A percentile compares a stretch with the other conserved stretches of the same genome.
Conservation (phyloP, 371 early-diverging fungal genomes). For the Apophysomyces ossiformis region DNA sequence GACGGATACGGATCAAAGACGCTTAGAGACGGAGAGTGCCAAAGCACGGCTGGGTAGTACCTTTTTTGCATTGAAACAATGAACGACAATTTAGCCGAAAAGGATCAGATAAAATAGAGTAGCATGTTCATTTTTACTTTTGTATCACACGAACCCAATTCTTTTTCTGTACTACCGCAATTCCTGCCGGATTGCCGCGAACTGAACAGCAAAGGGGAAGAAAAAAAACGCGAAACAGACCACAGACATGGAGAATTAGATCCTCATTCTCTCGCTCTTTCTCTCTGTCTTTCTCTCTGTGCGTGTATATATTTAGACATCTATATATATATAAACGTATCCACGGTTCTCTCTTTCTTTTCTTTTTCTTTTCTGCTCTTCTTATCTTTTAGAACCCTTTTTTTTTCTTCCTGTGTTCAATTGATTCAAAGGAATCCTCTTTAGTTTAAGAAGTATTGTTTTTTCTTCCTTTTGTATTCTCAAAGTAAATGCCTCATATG, state of each 20-base stretch:
- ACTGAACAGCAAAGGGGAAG: background rate
- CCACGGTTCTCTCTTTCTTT: no score
- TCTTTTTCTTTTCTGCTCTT: no score
- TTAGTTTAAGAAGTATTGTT: no score
- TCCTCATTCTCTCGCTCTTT: no score
- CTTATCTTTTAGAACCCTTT: no score
- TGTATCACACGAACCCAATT: background rate
- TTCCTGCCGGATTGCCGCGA: background rate
- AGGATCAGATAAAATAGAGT: slow-evolving; percentile 5
- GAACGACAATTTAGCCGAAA: background rate
- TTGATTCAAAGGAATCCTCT: no score
- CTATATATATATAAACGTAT: no score
- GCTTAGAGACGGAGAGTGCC: slow-evolving; percentile 15
- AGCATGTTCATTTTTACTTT: background rate
- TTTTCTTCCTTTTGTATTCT: no score
- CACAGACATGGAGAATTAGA: no score
- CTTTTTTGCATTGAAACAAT: slow-evolving; percentile 11
- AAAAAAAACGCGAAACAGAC: background rate
- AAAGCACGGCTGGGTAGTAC: slow-evolving; percentile 18
- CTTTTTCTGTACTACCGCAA: background rate
- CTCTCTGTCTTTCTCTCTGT: no score
- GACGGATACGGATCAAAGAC: slow-evolving; percentile 17
- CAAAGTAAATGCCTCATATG: background rate
- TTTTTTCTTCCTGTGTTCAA: no score
- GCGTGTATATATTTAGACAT: no score